These are phyloP conservation scores for Juncus effusus DNA, from an alignment of 176 grass and related monocot species.

Conservation along the genomic window DNA sequence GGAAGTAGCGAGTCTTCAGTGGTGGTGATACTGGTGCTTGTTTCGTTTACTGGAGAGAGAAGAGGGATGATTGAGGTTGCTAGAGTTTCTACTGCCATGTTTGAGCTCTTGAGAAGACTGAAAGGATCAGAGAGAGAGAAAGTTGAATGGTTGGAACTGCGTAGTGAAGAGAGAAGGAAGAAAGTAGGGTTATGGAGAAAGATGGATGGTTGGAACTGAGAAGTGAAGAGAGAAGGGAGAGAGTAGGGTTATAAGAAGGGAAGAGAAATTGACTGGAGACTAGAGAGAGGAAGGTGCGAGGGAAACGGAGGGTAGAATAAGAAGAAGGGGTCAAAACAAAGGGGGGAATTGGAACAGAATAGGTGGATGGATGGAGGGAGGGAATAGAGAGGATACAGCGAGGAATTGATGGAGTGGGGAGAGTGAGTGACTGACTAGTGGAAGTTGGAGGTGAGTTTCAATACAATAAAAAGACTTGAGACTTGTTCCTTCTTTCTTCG, in stretches of 20 bases:
- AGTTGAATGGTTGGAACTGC: slow-evolving; percentile 2
- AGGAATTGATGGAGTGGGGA: slow-evolving; percentile 31
- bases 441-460: slow-evolving; percentile 3
- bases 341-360: slow-evolving; percentile 40
- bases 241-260: slow-evolving; percentile 37
- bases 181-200: slow-evolving; percentile 22
- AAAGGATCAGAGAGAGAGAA: slow-evolving; percentile 3
- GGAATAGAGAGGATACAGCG: slow-evolving; percentile 27
- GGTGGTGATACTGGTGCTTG: slow-evolving; percentile 39
- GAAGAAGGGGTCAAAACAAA: slow-evolving; percentile 40
- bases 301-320: slow-evolving; percentile 10
- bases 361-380: slow-evolving; percentile 19
- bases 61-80: slow-evolving; percentile 12
- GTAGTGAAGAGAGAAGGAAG: slow-evolving; percentile 28
- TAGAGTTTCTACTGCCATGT: background rate
- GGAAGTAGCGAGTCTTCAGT: slow-evolving; percentile 48
- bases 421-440: slow-evolving; percentile 33
- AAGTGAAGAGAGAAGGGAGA: slow-evolving; percentile 30
- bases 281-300: slow-evolving; percentile 23
- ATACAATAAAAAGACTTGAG: background rate
- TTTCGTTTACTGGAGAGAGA: slow-evolving; percentile 11
- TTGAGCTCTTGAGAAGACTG: slow-evolving; percentile 25
- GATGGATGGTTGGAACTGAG: slow-evolving; percentile 24
- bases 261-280: background rate
- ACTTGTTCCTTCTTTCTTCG: slow-evolving; percentile 19